Base-by-base conservation (phyloP, 2,329 filamentous ascomycete genomes). In the Aureobasidium musti region DNA sequence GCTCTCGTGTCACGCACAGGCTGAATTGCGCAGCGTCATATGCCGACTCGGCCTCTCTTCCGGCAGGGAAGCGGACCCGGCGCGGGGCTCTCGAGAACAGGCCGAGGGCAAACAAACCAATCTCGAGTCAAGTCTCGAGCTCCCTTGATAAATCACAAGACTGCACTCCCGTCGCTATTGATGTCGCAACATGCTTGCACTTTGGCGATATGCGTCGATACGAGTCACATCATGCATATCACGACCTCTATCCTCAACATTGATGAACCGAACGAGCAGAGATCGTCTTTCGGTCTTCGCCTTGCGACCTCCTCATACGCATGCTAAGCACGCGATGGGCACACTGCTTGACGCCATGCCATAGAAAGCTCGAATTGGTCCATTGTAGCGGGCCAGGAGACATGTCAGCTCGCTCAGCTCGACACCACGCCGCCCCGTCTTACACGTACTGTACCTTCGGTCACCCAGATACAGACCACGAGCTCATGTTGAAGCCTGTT, bases 271-370 rank as follows among this genome's bases (percentile, higher is more conserved):
- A 37, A 35, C 17, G 5, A 19, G 52, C 52, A 57, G 19, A 57
- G 53, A 41, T 57, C 53, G 35, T 41, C 53, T 21, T 28, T 39
- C 50, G 11, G 30, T 28, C 17, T 37, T 26, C 33, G 2, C 53
- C n/a, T 57, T 14, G 19, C 7, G 23, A 30, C 23, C 30, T 8
- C 2, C 17, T 28, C 28, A 21, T 7, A 17, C 56, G 26, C 39
- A 35, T 41, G 21, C 28, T 26, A n/a, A 60, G 56, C 56, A 60
- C 56, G 56, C 56, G 39, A 60, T 60, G 41, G 17, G 21, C 21
- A 37, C 39, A 21, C 17, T 35, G 43, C 56, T 47, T 60, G 39
- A 57, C 56, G 56, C 56, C 56, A 60, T 60, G 26, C 39, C 10
- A 43, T 23, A 47, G 47, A 35, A 19, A 5, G 5, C 53, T 43